phyloP scores from a whole-genome alignment of 2,329 filamentous ascomycete genomes.

The Xylaria hypoxylon region DNA sequence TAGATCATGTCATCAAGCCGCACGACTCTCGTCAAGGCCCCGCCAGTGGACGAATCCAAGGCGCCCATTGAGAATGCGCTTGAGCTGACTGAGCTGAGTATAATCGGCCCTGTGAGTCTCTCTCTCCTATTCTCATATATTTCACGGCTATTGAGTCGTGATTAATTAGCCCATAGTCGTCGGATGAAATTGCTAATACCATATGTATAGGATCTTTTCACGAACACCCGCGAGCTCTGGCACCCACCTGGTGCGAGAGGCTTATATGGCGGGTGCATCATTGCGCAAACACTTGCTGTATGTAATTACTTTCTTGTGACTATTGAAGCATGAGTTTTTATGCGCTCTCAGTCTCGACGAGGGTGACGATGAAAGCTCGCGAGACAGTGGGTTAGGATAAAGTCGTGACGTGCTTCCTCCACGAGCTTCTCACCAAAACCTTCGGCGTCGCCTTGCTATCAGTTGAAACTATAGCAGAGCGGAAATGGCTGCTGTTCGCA shows the following conservation, averaged over 20 bases:
- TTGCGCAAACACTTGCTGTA: conserved; percentile 74
- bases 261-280: conserved; percentile 92
- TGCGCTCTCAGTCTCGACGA: not conserved
- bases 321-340: not conserved
- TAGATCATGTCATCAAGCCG: conserved; percentile 48
- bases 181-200: conserved; percentile 5
- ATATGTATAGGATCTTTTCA: conserved; percentile 81
- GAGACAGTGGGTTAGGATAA: not conserved
- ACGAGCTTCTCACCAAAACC: not conserved
- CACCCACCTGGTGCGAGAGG: conserved; percentile 91
- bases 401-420: not conserved
- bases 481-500: not conserved
- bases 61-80: conserved; percentile 89
- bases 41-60: conserved; percentile 76
- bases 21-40: conserved; percentile 77
- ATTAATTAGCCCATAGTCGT: not conserved
- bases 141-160: not conserved
- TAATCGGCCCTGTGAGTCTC: conserved; percentile 76
- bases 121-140: not conserved
- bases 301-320: conserved; percentile 21
- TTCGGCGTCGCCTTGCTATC: not conserved
- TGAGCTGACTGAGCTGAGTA: conserved; percentile 82
- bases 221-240: conserved; percentile 92
- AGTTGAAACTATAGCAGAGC: not conserved
- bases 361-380: not conserved